A percentile compares a stretch with the other conserved stretches of the same genome.
These are phyloP conservation scores for Antitrichia curtipendula DNA, from an alignment of 225 moss, liverwort and hornwort genomes.

Conservation along the genomic window DNA sequence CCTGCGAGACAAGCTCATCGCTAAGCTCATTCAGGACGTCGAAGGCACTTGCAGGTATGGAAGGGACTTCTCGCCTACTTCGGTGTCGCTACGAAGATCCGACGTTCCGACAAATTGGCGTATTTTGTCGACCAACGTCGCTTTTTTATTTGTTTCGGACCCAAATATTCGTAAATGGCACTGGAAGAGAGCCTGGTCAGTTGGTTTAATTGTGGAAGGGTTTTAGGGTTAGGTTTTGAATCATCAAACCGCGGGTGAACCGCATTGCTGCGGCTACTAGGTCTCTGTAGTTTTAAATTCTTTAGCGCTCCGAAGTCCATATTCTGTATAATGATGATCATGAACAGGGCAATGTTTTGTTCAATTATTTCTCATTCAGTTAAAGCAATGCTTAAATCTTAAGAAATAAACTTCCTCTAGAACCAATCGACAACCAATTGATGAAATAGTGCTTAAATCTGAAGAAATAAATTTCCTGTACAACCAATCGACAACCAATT, in stretches of 20 bases:
- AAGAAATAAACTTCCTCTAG: neutral
- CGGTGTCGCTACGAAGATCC: neutral
- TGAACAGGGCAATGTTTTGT: neutral
- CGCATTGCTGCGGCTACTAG: neutral
- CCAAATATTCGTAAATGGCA: neutral
- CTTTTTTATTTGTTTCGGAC: neutral
- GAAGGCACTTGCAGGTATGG: constrained; percentile 87
- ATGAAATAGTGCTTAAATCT: neutral
- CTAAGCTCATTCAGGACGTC: constrained; percentile 85
- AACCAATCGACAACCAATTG: neutral
- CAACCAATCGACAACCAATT: neutral
- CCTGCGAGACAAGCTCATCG: constrained; percentile 70
- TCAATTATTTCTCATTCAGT: neutral
- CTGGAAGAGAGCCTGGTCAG: neutral
- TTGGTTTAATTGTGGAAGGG: neutral
- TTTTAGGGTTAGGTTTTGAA: neutral
- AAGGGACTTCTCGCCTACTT: neutral
- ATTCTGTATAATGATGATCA: neutral
- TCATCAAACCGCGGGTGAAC: neutral
- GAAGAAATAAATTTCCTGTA: neutral
- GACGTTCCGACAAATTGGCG: neutral
- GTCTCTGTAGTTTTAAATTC: neutral
- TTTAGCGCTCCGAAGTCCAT: neutral
- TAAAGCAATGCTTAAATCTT: neutral
- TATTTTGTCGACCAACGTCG: neutral